phyloP scores from a whole-genome alignment of 768 basidiomycete genomes.

The Serendipita indica region DNA sequence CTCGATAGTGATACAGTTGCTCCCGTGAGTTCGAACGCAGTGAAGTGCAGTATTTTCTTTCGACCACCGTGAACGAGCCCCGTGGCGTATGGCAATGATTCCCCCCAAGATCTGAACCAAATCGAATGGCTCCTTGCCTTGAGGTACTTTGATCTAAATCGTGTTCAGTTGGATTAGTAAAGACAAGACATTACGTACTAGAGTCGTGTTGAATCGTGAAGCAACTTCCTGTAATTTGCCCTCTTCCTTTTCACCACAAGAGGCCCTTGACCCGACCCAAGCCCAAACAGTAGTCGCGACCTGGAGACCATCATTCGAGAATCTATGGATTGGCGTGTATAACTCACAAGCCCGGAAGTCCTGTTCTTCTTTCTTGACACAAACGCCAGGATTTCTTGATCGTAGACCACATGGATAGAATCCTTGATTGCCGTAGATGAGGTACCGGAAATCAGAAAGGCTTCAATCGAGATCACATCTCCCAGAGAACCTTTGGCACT shows the following conservation, averaged over 20 bases:
- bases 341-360: constrained; percentile 39
- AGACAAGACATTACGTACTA: constrained; percentile 29
- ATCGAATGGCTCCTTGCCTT: constrained; percentile 48
- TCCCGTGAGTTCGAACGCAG: constrained; percentile 37
- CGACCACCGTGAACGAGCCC: constrained; percentile 58
- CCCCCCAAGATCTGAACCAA: constrained; percentile 54
- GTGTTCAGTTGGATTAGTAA: not conserved
- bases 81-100: constrained; percentile 62
- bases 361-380: constrained; percentile 55
- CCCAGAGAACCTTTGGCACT: constrained; percentile 23
- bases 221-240: constrained; percentile 56
- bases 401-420: constrained; percentile 49
- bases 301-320: not conserved
- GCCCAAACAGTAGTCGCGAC: constrained; percentile 55
- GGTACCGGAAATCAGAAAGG: constrained; percentile 42
- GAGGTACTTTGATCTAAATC: constrained; percentile 24
- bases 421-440: constrained; percentile 32
- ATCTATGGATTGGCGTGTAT: not conserved
- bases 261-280: constrained; percentile 50
- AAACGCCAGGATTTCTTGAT: constrained; percentile 52
- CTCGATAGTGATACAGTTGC: constrained; percentile 44
- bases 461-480: constrained; percentile 56
- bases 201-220: constrained; percentile 50
- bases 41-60: constrained; percentile 76
- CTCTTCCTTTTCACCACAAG: constrained; percentile 43